Evolutionary conservation across 2,329 filamentous ascomycete genomes (phyloP).

Genomic region (Ophiostoma novo-ulmi): DNA sequence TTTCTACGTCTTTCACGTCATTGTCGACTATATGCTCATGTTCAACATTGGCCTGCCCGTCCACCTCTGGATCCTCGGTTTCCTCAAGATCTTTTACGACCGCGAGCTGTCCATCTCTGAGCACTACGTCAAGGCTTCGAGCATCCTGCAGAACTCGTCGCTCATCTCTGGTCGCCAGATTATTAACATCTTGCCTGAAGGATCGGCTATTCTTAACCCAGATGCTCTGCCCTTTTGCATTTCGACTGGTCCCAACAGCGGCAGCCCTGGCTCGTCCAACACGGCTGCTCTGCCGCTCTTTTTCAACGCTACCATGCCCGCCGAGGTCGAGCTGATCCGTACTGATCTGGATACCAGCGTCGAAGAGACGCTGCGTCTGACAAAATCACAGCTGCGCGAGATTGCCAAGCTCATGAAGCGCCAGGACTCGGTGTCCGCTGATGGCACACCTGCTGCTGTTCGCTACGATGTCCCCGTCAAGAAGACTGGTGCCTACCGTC

Average conservation of each 20-base stretch:
- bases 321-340: slow-evolving; percentile 81
- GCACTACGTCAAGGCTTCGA: slow-evolving; percentile 79
- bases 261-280: slow-evolving; percentile 41
- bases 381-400: slow-evolving; percentile 66
- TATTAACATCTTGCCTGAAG: slow-evolving; percentile 94
- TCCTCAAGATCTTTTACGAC: slow-evolving; percentile 82
- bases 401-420: slow-evolving; percentile 65
- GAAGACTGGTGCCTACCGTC: slow-evolving; percentile 80
- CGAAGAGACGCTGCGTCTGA: slow-evolving; percentile 74
- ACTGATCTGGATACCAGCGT: slow-evolving; percentile 71
- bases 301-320: slow-evolving; percentile 89
- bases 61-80: slow-evolving; percentile 63
- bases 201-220: slow-evolving; percentile 84
- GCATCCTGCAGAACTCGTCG: slow-evolving; percentile 84
- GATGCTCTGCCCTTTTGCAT: slow-evolving; percentile 77
- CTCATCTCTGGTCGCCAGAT: slow-evolving; percentile 95
- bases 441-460: slow-evolving; percentile 53
- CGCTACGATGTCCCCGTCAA: slow-evolving; percentile 70
- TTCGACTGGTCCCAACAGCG: slow-evolving; percentile 54
- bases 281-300: slow-evolving; percentile 61
- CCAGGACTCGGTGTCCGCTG: slow-evolving; percentile 38
- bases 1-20: slow-evolving; percentile 65
- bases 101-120: slow-evolving; percentile 92
- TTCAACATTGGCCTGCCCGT: slow-evolving; percentile 77
- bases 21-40: slow-evolving; percentile 82